Conservation (phyloP, 2,329 filamentous ascomycete genomes). For the Aspergillus quadricinctus region DNA sequence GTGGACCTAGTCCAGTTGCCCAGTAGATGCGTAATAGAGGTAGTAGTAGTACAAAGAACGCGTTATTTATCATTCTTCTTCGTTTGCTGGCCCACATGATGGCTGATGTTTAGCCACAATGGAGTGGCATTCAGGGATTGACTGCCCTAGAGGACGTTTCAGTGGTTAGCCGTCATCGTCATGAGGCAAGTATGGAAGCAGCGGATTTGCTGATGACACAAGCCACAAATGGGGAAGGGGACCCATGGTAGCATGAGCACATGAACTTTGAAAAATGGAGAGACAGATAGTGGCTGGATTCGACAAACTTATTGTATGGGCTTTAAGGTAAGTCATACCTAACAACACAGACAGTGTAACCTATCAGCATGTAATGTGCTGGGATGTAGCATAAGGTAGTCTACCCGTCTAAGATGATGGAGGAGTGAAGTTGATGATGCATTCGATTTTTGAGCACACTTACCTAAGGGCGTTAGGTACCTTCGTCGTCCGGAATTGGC, state of each 20-base stretch:
- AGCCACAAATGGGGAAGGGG: not conserved
- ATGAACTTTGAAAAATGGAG: not conserved
- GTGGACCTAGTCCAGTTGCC: not conserved
- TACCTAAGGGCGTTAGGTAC: too few species aligned
- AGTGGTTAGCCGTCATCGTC: not conserved
- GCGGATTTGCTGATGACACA: not conserved
- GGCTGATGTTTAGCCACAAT: not conserved
- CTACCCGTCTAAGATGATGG: too few species aligned
- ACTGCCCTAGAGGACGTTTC: not conserved
- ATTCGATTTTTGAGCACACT: too few species aligned
- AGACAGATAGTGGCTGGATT: not conserved
- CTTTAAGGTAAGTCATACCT: not conserved
- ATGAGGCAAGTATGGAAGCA: not conserved
- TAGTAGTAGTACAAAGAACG: not conserved
- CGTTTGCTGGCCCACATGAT: not conserved
- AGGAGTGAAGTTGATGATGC: too few species aligned
- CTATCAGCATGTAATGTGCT: not conserved
- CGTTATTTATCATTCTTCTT: not conserved
- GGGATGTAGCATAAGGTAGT: not conserved
- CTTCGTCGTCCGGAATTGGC: too few species aligned
- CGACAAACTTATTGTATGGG: not conserved
- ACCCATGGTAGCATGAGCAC: not conserved
- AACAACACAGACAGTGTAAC: not conserved
- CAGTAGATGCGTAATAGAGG: not conserved
- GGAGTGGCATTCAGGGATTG: not conserved